These are phyloP conservation scores for Zalerion maritima DNA, from an alignment of 495 filamentous ascomycete species.

Conservation along the genomic window DNA sequence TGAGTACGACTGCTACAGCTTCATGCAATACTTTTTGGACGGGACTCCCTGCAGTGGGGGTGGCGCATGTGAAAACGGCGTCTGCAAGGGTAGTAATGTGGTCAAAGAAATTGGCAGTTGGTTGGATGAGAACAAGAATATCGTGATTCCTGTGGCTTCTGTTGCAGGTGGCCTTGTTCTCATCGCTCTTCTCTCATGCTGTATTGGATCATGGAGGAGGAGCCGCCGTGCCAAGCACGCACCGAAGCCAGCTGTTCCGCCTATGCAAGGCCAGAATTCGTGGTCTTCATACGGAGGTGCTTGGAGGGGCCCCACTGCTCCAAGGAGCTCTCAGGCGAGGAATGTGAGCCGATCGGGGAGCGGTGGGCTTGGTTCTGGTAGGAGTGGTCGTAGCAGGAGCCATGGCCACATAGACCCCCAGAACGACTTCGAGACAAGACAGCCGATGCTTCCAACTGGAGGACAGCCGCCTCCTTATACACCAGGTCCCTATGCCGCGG, in stretches of 20 bases:
- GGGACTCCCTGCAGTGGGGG: conserved; percentile 77
- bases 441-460: too few relatives aligned
- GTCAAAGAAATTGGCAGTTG: conserved; percentile 47
- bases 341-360: too few relatives aligned
- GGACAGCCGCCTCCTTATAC: too few relatives aligned
- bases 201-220: conserved; percentile 39
- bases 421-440: too few relatives aligned
- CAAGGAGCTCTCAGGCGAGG: too few relatives aligned
- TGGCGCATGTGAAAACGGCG: conserved; percentile 61
- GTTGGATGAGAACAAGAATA: conserved; percentile 54
- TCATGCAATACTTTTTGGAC: conserved; percentile 89
- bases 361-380: too few relatives aligned
- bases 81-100: conserved; percentile 49
- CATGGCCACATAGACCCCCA: too few relatives aligned
- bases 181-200: conserved; percentile 45
- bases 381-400: too few relatives aligned
- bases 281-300: too few relatives aligned
- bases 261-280: too few relatives aligned
- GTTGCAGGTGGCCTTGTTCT: conserved; percentile 56
- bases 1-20: conserved; percentile 55
- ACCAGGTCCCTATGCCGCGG: too few relatives aligned
- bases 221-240: conserved; percentile 6
- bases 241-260: neutral
- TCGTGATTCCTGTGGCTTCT: conserved; percentile 59
- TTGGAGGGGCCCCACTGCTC: too few relatives aligned